phyloP scores from a whole-genome alignment of 176 grass and related monocot genomes.

The bread wheat (Triticum aestivum) region DNA sequence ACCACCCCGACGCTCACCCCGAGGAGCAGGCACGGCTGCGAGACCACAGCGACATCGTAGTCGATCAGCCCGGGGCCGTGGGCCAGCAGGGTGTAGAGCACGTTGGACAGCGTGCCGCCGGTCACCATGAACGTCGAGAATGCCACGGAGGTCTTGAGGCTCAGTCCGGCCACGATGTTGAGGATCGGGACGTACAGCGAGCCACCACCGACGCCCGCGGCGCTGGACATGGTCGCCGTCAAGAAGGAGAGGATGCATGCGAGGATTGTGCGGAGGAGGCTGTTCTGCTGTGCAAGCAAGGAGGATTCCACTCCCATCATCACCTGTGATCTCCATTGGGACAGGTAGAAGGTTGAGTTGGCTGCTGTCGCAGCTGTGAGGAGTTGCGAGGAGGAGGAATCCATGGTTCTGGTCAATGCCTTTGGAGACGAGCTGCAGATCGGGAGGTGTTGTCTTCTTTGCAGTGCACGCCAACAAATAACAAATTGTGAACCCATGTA shows the following conservation, averaged over 20 bases:
- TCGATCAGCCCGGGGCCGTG: conserved; percentile 33
- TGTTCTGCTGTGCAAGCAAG: background rate
- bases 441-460: background rate
- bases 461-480: background rate
- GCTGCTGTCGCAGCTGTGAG: background rate
- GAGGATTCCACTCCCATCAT: background rate
- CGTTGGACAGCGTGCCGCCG: conserved; percentile 54
- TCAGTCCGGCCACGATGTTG: conserved; percentile 53
- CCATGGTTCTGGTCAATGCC: background rate
- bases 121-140: conserved; percentile 82
- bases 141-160: conserved; percentile 58
- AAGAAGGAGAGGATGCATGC: conserved; percentile 63
- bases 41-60: conserved; percentile 67
- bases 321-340: background rate
- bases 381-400: background rate
- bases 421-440: background rate
- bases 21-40: conserved; percentile 75
- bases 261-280: background rate
- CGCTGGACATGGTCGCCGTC: conserved; percentile 61
- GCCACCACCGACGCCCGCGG: conserved; percentile 64
- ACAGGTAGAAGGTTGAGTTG: background rate
- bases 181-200: conserved; percentile 83
- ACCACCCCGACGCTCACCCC: conserved; percentile 77
- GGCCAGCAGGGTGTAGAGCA: conserved; percentile 55
- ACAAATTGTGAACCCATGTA: background rate